Evolutionary conservation across 441 rosid genomes (phyloP).

Genomic region (Capsella rubella): DNA sequence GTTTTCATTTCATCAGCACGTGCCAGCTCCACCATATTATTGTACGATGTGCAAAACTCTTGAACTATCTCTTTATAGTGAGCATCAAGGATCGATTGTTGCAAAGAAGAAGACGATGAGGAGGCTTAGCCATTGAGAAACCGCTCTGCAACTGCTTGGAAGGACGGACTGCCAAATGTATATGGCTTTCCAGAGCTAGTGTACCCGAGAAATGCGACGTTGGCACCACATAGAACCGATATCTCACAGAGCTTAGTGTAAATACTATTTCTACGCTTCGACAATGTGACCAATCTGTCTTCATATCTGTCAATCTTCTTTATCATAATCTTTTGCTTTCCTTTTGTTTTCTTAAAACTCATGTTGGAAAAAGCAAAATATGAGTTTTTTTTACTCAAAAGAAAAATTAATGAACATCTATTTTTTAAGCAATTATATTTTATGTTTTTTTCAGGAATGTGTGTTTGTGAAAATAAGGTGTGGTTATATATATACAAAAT

Average conservation of each 20-base stretch:
- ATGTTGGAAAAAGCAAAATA: background rate
- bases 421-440: too few relatives aligned
- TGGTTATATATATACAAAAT: too few relatives aligned
- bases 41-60: slow-evolving; percentile 10
- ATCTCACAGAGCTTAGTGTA: slow-evolving; percentile 35
- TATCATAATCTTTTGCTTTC: slow-evolving; percentile 39
- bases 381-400: background rate
- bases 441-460: too few relatives aligned
- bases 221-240: slow-evolving; percentile 30
- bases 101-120: background rate
- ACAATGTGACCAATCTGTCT: slow-evolving; percentile 28
- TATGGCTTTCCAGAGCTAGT: slow-evolving; percentile 36
- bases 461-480: too few relatives aligned
- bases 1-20: slow-evolving; percentile 1
- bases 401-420: background rate
- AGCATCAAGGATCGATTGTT: background rate
- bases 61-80: slow-evolving; percentile 10
- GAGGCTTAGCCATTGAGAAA: slow-evolving; percentile 8
- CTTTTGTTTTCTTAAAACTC: slow-evolving; percentile 25
- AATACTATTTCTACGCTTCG: slow-evolving; percentile 36
- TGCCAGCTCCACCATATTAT: background rate
- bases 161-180: slow-evolving; percentile 33
- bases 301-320: slow-evolving; percentile 18
- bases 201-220: slow-evolving; percentile 24
- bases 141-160: slow-evolving; percentile 5